Base-by-base conservation (phyloP, 1,284 basidiomycete genomes). In the Sphaerobolus stellatus region DNA sequence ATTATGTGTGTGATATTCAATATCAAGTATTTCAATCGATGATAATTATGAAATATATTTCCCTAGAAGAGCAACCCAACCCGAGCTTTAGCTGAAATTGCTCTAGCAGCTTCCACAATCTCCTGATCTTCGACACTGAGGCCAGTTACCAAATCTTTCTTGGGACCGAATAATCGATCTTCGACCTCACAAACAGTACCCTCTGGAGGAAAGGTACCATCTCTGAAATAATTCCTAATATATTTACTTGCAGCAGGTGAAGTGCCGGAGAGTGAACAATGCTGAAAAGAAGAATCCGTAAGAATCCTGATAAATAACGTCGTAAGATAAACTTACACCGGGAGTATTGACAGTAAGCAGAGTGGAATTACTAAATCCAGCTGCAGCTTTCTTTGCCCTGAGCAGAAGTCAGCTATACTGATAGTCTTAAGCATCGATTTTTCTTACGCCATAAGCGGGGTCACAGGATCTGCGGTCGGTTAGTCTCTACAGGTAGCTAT, bases 301-400 rank as follows among this genome's bases (percentile, higher is more conserved):
- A 34, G 22, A n/a, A 5, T 5, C 1, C 3, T 47, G 3, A 48
- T 24, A 36, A 47, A 31, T 13, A 5, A 22, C 11, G 16, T 43
- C 13, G 4, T n/a, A 43, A 6, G n/a, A 18, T 9, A 27, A 33
- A 54, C 56, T 6, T 27, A 59, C 58, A 3, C 58, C 56, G 28
- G 58, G 53, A n/a, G 53, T 58, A 27, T 61, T 56, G 25, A 61
- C 54, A 11, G 56, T 61, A 8, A 62, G 29, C 6, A 61, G 58
- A 24, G 56, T 47, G 24, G 61, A 56, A 29, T 46, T 50, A 13
- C 29, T 51, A 44, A 61, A 61, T 14, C 50, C 56, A n/a, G 51
- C 44, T n/a, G 58, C 51, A 53, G 57, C 59, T 46, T 59, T 61
- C 25, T 56, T 45, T 5, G 61, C 61, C 16, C 59, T 61, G 25